Evolutionary conservation across 306 rosid genomes (phyloP).

Genomic region (Cicer arietinum): DNA sequence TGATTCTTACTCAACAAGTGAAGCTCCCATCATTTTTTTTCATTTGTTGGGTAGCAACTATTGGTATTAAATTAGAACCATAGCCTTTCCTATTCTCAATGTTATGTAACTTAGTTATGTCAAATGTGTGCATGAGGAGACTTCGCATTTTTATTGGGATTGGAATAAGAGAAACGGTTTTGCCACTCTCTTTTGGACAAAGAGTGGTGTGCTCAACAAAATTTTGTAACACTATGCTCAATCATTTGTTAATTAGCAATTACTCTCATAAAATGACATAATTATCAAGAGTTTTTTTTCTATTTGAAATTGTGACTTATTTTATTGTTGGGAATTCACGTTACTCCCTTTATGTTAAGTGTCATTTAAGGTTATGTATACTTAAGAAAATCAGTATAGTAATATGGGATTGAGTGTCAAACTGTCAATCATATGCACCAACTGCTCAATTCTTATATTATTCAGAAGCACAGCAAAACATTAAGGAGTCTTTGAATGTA

Average conservation of each 20-base stretch:
- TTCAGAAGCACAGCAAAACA: neutral
- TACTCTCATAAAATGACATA: neutral
- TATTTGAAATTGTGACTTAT: neutral
- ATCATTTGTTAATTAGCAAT: neutral
- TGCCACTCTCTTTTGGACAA: neutral
- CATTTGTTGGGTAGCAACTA: conserved; percentile 18
- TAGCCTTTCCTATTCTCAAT: conserved; percentile 14
- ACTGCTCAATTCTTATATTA: neutral
- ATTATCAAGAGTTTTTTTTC: neutral
- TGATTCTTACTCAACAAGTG: conserved; percentile 36
- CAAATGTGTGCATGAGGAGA: conserved; percentile 17
- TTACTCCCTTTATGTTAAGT: no score
- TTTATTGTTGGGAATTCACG: neutral
- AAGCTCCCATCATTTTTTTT: conserved; percentile 32
- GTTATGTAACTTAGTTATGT: conserved; percentile 30
- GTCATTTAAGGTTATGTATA: no score
- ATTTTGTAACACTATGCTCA: neutral
- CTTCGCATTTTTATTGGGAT: no score
- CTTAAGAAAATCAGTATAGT: no score
- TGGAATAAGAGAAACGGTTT: neutral
- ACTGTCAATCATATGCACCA: neutral
- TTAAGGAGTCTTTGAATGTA: neutral
- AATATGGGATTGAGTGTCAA: no score
- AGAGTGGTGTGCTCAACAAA: neutral
- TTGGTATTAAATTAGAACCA: conserved; percentile 28